A percentile compares a stretch with the other conserved stretches of the same genome.
Conservation (phyloP, 1,139 yeast genomes). For the Hansenula sp. region DNA sequence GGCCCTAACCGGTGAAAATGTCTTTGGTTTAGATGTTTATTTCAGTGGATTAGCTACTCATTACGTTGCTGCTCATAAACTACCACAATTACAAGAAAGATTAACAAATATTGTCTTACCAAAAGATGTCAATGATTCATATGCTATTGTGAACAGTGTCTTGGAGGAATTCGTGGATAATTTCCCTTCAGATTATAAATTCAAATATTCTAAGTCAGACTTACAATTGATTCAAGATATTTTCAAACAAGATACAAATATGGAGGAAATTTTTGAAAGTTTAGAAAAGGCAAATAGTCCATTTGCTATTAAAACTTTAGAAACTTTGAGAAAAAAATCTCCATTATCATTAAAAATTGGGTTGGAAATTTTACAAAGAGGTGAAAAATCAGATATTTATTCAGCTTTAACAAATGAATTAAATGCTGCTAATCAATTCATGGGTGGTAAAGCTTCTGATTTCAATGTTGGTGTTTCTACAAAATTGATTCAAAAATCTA, state of each 20-base stretch:
- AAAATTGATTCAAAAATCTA: constrained; percentile 62
- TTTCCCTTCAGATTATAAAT: constrained; percentile 62
- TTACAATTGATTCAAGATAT: constrained; percentile 64
- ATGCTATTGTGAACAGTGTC: constrained; percentile 49
- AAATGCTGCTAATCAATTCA: constrained; percentile 72
- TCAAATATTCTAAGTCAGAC: constrained; percentile 53
- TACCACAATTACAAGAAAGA: constrained; percentile 60
- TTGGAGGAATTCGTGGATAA: constrained; percentile 76
- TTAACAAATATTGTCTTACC: constrained; percentile 43
- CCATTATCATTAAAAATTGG: constrained; percentile 78
- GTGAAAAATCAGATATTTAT: constrained; percentile 54
- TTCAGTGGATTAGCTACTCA: constrained; percentile 89
- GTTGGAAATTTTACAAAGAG: constrained; percentile 63
- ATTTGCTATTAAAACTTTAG: constrained; percentile 62
- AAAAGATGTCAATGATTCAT: constrained; percentile 17
- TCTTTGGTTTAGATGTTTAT: constrained; percentile 77
- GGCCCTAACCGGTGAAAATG: constrained; percentile 80
- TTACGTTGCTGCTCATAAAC: constrained; percentile 64
- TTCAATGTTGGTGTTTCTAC: constrained; percentile 69
- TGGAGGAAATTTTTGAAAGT: constrained; percentile 59
- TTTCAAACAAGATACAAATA: constrained; percentile 45
- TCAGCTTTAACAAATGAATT: constrained; percentile 73
- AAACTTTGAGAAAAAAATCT: constrained; percentile 53
- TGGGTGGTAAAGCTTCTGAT: constrained; percentile 46
- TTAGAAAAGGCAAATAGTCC: constrained; percentile 35